These are phyloP conservation scores for Paramecium octaurelia DNA, from an alignment of 73 alveolate species.

Conservation along the genomic window DNA sequence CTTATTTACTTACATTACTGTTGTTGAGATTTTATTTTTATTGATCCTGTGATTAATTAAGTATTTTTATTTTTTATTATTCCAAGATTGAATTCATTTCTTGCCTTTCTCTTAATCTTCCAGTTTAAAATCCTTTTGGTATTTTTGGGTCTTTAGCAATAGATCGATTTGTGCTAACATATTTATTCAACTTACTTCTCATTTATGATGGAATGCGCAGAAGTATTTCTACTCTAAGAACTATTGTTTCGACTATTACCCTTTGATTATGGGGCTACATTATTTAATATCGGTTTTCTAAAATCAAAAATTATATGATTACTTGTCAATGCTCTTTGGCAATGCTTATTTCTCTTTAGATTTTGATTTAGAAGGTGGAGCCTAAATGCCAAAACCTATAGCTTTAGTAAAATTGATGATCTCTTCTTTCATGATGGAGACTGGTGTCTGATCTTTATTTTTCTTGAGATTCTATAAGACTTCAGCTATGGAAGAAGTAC, in stretches of 20 bases:
- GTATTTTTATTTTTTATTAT: neutral
- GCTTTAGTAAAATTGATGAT: conserved; percentile 36
- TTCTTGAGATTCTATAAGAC: conserved; percentile 24
- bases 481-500: conserved; percentile 36
- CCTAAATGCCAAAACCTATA: neutral
- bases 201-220: conserved; percentile 28
- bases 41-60: conserved; percentile 5
- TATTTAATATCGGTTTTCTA: neutral
- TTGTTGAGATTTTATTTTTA: neutral
- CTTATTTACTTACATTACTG: neutral
- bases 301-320: neutral
- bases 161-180: neutral
- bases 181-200: neutral
- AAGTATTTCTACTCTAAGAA: conserved; percentile 46
- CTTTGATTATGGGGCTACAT: neutral
- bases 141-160: neutral
- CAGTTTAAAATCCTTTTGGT: conserved; percentile 15
- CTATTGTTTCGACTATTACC: conserved; percentile 35
- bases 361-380: neutral
- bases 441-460: neutral
- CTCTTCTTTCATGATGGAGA: neutral
- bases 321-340: conserved; percentile 9
- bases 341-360: conserved; percentile 13
- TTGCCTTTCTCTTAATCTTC: conserved; percentile 27
- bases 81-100: neutral